These are phyloP conservation scores for Ananas comosus DNA, from an alignment of 176 grass and related monocot species.

Conservation along the genomic window DNA sequence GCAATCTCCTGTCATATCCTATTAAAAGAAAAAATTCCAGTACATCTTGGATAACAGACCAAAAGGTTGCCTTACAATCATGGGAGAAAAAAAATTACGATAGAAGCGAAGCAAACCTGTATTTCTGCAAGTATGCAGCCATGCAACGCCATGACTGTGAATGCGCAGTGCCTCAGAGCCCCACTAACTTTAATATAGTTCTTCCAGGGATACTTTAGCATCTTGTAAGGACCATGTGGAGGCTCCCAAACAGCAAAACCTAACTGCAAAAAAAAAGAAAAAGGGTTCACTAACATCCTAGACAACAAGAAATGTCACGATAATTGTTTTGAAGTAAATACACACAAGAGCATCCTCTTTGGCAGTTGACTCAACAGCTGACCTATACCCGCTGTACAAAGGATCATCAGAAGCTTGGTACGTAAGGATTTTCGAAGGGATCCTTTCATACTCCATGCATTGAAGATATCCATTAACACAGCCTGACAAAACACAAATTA, in stretches of 20 bases:
- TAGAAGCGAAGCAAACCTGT: conserved; percentile 45
- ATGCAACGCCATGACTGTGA: conserved; percentile 95
- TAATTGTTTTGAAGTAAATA: conserved; percentile 20
- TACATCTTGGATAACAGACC: not conserved
- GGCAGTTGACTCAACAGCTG: conserved; percentile 61
- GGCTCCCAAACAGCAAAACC: conserved; percentile 94
- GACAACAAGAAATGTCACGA: conserved; percentile 5
- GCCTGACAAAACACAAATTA: conserved; percentile 22
- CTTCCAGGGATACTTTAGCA: conserved; percentile 78
- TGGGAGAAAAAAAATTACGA: not conserved
- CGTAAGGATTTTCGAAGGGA: conserved; percentile 88
- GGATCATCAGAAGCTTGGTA: conserved; percentile 95
- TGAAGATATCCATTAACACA: conserved; percentile 88
- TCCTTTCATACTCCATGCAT: conserved; percentile 83
- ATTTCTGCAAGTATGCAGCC: conserved; percentile 99
- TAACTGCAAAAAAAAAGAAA: conserved; percentile 38
- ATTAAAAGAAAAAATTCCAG: not conserved
- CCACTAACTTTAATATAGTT: conserved; percentile 76
- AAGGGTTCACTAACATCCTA: conserved; percentile 19
- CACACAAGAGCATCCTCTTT: conserved; percentile 85
- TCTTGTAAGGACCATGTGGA: conserved; percentile 86
- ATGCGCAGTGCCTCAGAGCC: conserved; percentile 85
- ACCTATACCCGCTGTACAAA: conserved; percentile 84
- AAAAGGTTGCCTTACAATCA: not conserved
- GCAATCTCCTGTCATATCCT: not conserved